phyloP scores from a whole-genome alignment of 257 asterid species.

The Primulina eburnea region DNA sequence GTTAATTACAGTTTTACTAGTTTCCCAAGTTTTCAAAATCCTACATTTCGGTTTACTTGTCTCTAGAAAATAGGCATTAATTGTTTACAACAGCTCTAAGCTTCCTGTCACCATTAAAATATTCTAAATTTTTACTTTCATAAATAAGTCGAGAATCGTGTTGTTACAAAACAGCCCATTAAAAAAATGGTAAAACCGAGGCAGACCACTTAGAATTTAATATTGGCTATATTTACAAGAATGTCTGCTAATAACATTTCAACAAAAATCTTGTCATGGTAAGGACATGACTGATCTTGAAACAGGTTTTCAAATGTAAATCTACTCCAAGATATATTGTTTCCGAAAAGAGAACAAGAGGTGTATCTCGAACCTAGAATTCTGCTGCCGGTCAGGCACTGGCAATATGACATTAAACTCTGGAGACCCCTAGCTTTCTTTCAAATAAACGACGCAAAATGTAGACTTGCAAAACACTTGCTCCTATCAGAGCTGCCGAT shows the following conservation, averaged over 20 bases:
- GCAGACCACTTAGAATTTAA: too few species aligned
- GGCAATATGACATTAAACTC: constrained; percentile 50
- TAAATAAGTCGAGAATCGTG: too few species aligned
- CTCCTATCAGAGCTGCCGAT: constrained; percentile 66
- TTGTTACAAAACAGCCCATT: too few species aligned
- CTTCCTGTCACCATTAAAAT: too few species aligned
- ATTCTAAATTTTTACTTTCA: too few species aligned
- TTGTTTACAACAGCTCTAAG: too few species aligned
- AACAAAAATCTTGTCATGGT: background rate
- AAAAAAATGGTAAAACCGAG: too few species aligned
- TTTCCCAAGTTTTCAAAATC: too few species aligned
- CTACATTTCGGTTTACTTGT: too few species aligned
- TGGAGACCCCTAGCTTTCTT: constrained; percentile 71
- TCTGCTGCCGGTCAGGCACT: background rate
- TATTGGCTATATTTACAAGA: too few species aligned
- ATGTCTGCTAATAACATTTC: background rate
- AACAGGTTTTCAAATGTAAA: background rate
- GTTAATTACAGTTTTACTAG: too few species aligned
- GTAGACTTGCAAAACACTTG: constrained; percentile 71
- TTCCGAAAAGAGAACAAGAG: background rate
- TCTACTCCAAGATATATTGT: background rate
- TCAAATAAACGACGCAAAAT: constrained; percentile 68
- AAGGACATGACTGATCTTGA: background rate
- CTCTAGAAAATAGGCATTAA: too few species aligned
- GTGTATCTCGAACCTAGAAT: background rate